Evolutionary conservation across 1,284 basidiomycete genomes (phyloP).

Genomic region (Ustilago bromivora): DNA sequence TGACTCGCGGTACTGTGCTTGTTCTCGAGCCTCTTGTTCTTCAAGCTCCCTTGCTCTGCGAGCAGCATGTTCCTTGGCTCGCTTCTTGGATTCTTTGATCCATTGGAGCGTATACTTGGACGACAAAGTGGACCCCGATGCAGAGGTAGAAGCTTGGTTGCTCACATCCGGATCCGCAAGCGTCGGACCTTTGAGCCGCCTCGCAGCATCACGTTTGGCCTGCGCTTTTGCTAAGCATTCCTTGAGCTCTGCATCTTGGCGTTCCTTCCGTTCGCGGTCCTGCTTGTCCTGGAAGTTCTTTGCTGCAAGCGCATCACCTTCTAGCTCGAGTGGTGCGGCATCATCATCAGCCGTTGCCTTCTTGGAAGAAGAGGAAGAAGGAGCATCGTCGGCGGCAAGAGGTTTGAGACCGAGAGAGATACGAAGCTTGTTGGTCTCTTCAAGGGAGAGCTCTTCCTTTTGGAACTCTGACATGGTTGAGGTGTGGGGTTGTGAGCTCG

Average conservation of each 20-base stretch:
- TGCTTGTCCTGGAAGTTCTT: conserved; percentile 71
- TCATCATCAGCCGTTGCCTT: background rate
- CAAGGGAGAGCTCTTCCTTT: conserved; percentile 85
- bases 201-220: conserved; percentile 89
- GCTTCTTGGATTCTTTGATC: conserved; percentile 88
- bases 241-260: conserved; percentile 75
- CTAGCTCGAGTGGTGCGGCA: conserved; percentile 36
- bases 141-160: conserved; percentile 20
- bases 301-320: conserved; percentile 70
- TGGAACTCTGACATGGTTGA: conserved; percentile 64
- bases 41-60: conserved; percentile 82
- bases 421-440: conserved; percentile 98
- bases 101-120: conserved; percentile 79
- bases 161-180: conserved; percentile 77
- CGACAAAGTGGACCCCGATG: conserved; percentile 27
- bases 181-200: conserved; percentile 88
- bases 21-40: conserved; percentile 78
- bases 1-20: conserved; percentile 73
- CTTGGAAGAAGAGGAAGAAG: conserved; percentile 64
- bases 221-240: conserved; percentile 73
- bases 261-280: conserved; percentile 78
- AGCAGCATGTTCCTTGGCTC: conserved; percentile 84
- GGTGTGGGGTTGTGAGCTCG: conserved; percentile 33
- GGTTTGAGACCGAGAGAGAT: conserved; percentile 93
- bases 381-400: conserved; percentile 75